Evolutionary conservation across 768 basidiomycete species (phyloP), one percentile per base, ranked within the genome.

Genomic region (Rhodotorula paludigena): DNA sequence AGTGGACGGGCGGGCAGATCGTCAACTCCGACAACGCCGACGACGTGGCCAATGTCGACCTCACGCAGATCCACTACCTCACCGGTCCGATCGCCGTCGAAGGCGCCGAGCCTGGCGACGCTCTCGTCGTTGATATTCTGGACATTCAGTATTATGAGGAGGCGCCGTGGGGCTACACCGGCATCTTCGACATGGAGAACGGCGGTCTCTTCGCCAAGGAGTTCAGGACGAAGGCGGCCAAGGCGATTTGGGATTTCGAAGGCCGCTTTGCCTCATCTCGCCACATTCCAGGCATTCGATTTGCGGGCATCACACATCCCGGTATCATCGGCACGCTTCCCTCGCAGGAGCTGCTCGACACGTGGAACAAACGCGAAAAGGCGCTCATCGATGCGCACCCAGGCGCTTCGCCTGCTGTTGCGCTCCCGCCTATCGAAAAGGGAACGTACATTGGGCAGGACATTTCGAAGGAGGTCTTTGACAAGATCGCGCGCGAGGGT

Each of bases 111-210:
- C 88, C 89, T 1, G 89, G 88, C 2, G 88, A 90, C 75, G 88
- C 86, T 58, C 81, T 90, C 6, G 86, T 88, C 14, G 86, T 90
- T 7, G 88, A 90, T 64, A 87, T 90, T 64, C 78, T 90, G n/a
- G 87, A 89, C 74, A 84, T 73, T 36, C 7, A 53, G 18, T 49
- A 36, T n/a, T 62, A 36, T 87, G 58, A 86, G 47, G 83, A 87
- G 75, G 86, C 87, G 87, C 87, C 87, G 0, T 90, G 87, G 88
- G 88, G 88, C 0, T 89, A 88, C 74, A 88, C 87, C 20, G 87
- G 54, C 38, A 33, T 89, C 66, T 88, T 88, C 74, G 87, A 88
- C 71, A 81, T 87, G 20, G 81, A 84, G 60, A 88, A 89, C 64
- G 87, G 87, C 4, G 87, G 86, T 12, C 79, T 87, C 25, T 89